Evolutionary conservation across 495 filamentous ascomycete genomes (phyloP).

Genomic region (Neurospora tetraspora): DNA sequence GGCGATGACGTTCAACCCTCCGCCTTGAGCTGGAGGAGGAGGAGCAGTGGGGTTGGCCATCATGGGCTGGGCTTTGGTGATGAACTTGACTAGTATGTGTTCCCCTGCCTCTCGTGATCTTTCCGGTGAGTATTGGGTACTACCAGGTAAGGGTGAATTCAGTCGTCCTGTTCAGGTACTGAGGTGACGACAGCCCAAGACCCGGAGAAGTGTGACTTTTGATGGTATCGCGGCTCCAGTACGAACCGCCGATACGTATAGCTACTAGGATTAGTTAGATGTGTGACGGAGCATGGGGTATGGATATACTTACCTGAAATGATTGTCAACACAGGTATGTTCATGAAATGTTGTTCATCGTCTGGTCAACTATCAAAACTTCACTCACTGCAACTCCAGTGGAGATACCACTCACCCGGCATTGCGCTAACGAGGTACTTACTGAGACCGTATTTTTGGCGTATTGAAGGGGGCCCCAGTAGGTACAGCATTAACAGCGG

Average conservation of each 20-base stretch:
- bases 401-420: background rate
- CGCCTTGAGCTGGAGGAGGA: constrained; percentile 1
- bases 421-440: background rate
- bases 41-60: background rate
- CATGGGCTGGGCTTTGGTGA: background rate
- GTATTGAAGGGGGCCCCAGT: background rate
- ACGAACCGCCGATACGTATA: background rate
- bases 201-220: background rate
- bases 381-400: background rate
- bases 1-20: constrained; percentile 69
- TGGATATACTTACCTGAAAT: background rate
- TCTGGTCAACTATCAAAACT: background rate
- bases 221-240: background rate
- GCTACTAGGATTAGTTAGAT: background rate
- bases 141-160: background rate
- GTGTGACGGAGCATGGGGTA: background rate
- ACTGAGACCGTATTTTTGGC: background rate
- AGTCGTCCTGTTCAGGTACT: background rate
- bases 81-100: background rate
- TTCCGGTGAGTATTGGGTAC: background rate
- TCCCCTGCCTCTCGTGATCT: background rate
- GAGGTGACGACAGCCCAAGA: background rate
- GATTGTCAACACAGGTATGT: background rate
- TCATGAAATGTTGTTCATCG: background rate
- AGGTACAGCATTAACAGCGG: background rate